Evolutionary conservation across 495 filamentous ascomycete genomes (phyloP).

Genomic region (Parmelia sp.): DNA sequence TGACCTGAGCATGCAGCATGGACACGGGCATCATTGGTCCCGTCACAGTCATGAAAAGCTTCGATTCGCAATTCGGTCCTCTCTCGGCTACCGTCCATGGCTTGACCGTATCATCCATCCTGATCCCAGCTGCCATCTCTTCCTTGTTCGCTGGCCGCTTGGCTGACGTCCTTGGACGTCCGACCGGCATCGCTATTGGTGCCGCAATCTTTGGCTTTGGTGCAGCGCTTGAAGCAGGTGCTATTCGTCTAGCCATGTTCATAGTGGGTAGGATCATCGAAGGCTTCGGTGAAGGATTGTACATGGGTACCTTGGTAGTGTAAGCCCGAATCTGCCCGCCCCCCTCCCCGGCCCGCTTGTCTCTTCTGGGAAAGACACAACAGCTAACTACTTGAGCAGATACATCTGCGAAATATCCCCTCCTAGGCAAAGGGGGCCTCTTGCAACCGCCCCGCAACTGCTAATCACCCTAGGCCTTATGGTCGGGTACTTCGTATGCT

Average conservation of each 20-base stretch:
- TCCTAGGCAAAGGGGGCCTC: not conserved
- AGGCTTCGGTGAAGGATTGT: not conserved
- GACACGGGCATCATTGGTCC: conserved; percentile 60
- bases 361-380: too few relatives aligned
- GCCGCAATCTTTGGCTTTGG: not conserved
- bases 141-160: conserved; percentile 56
- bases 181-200: conserved; percentile 13
- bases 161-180: conserved; percentile 51
- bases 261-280: not conserved
- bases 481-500: not conserved
- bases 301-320: not conserved
- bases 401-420: not conserved
- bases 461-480: not conserved
- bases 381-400: not conserved
- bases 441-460: not conserved
- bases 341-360: too few relatives aligned
- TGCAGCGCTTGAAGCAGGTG: not conserved
- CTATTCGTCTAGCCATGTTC: not conserved
- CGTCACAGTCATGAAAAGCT: conserved; percentile 54
- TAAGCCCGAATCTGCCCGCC: not conserved
- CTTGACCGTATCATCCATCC: conserved; percentile 52
- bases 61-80: conserved; percentile 42
- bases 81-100: conserved; percentile 33
- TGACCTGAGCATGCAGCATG: conserved; percentile 29
- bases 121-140: conserved; percentile 54